phyloP scores from a whole-genome alignment of 1,139 yeast species.

The Scheffersomyces illinoinensis region DNA sequence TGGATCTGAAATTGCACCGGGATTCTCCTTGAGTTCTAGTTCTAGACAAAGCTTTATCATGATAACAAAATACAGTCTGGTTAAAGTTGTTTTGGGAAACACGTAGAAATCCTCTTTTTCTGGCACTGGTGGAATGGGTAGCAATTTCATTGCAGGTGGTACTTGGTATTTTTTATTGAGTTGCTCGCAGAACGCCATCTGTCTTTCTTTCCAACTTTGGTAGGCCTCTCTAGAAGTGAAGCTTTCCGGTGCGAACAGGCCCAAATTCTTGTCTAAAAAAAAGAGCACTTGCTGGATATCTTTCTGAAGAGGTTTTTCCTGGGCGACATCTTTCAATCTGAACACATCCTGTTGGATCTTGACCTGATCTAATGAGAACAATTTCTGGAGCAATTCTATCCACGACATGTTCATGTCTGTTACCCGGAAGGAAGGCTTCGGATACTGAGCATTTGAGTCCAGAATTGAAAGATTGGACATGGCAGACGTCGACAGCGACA shows the following conservation, averaged over 20 bases:
- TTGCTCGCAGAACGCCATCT: conserved; percentile 36
- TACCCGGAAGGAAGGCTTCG: conserved; percentile 49
- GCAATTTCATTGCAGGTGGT: conserved; percentile 32
- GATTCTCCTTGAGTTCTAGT: conserved; percentile 16
- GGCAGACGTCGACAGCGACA: conserved; percentile 7
- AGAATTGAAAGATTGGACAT: conserved; percentile 7
- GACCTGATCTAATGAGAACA: conserved; percentile 43
- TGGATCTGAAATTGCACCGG: conserved; percentile 16
- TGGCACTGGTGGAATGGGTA: conserved; percentile 31
- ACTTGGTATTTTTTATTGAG: conserved; percentile 42
- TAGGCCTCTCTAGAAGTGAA: conserved; percentile 45
- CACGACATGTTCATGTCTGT: conserved; percentile 49
- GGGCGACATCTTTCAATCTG: conserved; percentile 40
- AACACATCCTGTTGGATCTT: conserved; percentile 53
- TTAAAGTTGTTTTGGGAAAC: conserved; percentile 39
- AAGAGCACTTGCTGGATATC: conserved; percentile 45
- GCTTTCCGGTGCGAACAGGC: conserved; percentile 38
- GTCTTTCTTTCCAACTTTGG: conserved; percentile 54
- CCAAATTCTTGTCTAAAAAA: conserved; percentile 42
- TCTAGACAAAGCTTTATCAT: conserved; percentile 30
- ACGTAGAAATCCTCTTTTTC: conserved; percentile 38
- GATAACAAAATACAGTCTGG: conserved; percentile 30
- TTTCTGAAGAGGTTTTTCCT: conserved; percentile 42
- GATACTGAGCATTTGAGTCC: conserved; percentile 21
- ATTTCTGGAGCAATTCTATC: conserved; percentile 34